These are phyloP conservation scores for Ogataea paraovalis DNA, from an alignment of 805 yeast species.

Conservation along the genomic window DNA sequence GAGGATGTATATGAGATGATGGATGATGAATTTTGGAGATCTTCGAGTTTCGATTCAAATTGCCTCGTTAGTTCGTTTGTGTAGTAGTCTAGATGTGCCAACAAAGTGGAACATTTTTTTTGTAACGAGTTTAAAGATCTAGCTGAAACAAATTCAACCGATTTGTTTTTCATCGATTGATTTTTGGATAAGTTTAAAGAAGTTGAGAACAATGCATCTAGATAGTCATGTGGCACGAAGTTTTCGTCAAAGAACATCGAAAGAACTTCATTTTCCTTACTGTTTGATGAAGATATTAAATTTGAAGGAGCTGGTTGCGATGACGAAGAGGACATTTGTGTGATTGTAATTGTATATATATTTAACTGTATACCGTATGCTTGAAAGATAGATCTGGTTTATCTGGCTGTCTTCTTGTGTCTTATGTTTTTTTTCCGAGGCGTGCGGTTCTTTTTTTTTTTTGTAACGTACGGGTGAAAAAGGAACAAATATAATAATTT, in stretches of 20 bases:
- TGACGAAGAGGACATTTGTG: not conserved
- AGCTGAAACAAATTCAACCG: constrained; percentile 30
- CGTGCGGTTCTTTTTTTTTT: no score
- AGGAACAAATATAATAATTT: no score
- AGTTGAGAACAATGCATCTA: constrained; percentile 56
- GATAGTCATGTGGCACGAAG: constrained; percentile 60
- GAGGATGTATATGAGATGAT: constrained; percentile 38
- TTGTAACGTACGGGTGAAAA: no score
- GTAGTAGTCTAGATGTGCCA: constrained; percentile 59
- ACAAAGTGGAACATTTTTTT: constrained; percentile 44
- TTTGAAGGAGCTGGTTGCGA: not conserved
- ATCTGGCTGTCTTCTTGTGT: no score
- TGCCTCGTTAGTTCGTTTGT: constrained; percentile 55
- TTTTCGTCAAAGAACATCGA: constrained; percentile 67
- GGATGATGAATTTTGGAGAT: constrained; percentile 48
- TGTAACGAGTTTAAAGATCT: constrained; percentile 39
- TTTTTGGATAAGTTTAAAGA: constrained; percentile 24
- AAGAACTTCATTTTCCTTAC: constrained; percentile 39
- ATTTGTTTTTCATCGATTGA: constrained; percentile 13
- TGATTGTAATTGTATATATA: not conserved
- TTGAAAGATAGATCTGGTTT: no score
- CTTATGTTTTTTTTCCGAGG: no score
- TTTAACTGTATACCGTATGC: no score
- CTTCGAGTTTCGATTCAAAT: constrained; percentile 46
- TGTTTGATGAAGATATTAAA: constrained; percentile 1